phyloP scores from a whole-genome alignment of 768 basidiomycete species.

The Wakefieldia striispora region DNA sequence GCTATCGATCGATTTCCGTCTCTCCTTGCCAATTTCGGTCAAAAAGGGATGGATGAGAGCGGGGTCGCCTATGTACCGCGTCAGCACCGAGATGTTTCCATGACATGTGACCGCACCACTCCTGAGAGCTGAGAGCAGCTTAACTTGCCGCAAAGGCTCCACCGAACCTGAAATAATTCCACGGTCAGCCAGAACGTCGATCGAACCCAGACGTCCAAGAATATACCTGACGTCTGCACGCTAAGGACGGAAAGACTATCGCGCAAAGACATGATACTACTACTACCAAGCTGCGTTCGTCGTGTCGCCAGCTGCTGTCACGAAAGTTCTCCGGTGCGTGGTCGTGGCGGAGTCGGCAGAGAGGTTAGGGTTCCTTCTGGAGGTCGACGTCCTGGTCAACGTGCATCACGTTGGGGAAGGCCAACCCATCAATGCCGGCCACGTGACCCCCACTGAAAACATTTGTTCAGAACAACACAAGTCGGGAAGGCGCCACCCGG shows the following conservation, averaged over 20 bases:
- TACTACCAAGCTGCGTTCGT: background rate
- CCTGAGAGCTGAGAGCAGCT: conserved; percentile 59
- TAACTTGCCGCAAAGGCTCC: conserved; percentile 63
- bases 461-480: background rate
- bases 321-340: background rate
- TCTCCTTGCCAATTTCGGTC: conserved; percentile 70
- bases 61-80: conserved; percentile 59
- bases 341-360: background rate
- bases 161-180: conserved; percentile 14
- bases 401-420: background rate
- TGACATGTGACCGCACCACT: conserved; percentile 42
- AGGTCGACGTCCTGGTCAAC: conserved; percentile 9
- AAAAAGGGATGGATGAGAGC: conserved; percentile 79
- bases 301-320: background rate
- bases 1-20: conserved; percentile 45
- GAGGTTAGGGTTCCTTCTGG: background rate
- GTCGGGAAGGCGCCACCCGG: background rate
- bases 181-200: conserved; percentile 4
- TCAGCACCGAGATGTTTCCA: background rate
- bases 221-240: conserved; percentile 17
- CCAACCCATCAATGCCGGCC: conserved; percentile 2
- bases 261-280: conserved; percentile 29
- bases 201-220: background rate
- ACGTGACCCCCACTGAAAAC: conserved; percentile 10
- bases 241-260: conserved; percentile 18